Percentiles rank a stretch among this genome's conserved stretches.
phyloP scores from a whole-genome alignment of 768 basidiomycete genomes.

The Mycena leptocephala region DNA sequence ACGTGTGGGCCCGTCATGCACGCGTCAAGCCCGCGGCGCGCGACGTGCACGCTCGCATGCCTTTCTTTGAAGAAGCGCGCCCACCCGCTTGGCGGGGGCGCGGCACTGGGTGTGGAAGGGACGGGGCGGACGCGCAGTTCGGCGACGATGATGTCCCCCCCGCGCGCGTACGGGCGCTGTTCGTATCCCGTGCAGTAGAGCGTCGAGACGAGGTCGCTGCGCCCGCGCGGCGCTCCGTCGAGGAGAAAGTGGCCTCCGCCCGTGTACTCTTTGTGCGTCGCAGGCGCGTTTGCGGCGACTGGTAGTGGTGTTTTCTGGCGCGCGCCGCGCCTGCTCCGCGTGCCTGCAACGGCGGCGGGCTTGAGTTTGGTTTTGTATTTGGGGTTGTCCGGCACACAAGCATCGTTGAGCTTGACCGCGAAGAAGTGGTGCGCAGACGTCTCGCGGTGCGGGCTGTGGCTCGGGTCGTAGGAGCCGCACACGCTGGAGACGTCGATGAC shows the following conservation, averaged over 20 bases:
- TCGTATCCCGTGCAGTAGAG: conserved; percentile 44
- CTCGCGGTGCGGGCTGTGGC: conserved; percentile 11
- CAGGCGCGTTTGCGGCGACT: too few species aligned
- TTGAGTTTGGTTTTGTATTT: too few species aligned
- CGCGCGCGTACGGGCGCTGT: conserved; percentile 17
- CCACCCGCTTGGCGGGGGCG: conserved; percentile 31
- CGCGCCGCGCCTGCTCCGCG: background rate
- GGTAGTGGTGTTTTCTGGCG: background rate
- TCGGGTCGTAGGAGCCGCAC: conserved; percentile 38
- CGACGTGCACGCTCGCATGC: conserved; percentile 39
- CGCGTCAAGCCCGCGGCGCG: conserved; percentile 38
- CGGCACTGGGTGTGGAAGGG: background rate
- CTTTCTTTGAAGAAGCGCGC: conserved; percentile 39
- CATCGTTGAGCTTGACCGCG: conserved; percentile 25
- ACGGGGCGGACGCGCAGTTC: conserved; percentile 40
- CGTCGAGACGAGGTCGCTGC: conserved; percentile 38
- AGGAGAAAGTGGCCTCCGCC: conserved; percentile 43
- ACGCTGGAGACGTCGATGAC: conserved; percentile 25
- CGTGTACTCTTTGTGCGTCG: conserved; percentile 5
- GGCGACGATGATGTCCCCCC: conserved; percentile 39
- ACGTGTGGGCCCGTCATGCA: conserved; percentile 36
- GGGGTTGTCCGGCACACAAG: background rate
- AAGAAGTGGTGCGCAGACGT: conserved; percentile 37
- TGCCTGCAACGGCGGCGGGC: background rate
- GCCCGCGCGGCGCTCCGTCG: conserved; percentile 31